phyloP scores from a whole-genome alignment of 352 stramenopile species.

The Globisporangium alternatum region DNA sequence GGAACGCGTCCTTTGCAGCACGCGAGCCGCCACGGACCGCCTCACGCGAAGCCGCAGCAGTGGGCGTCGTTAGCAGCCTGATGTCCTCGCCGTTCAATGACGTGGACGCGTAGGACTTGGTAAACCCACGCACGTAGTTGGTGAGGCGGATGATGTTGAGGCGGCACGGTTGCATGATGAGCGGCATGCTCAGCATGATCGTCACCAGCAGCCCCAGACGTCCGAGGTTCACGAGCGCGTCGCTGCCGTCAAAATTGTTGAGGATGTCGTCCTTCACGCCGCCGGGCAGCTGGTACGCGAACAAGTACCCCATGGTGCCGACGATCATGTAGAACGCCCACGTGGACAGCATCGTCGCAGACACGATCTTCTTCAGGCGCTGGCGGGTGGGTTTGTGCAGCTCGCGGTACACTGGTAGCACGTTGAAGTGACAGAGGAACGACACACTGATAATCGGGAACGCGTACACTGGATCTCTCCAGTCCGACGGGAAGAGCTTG shows the following conservation, averaged over 20 bases:
- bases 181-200: conserved; percentile 78
- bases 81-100: conserved; percentile 30
- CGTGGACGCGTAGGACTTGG: conserved; percentile 23
- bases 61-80: conserved; percentile 28
- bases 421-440: conserved; percentile 98
- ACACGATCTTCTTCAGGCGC: conserved; percentile 90
- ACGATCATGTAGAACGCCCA: conserved; percentile 94
- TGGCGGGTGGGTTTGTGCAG: conserved; percentile 91
- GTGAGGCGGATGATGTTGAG: conserved; percentile 63
- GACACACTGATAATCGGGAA: conserved; percentile 96
- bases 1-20: conserved; percentile 27
- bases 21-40: not conserved
- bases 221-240: conserved; percentile 84
- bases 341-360: conserved; percentile 91
- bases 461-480: conserved; percentile 68
- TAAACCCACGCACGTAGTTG: conserved; percentile 41
- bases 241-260: conserved; percentile 80
- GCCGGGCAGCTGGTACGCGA: conserved; percentile 61
- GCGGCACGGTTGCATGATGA: conserved; percentile 86
- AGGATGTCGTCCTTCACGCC: conserved; percentile 85
- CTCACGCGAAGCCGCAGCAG: not conserved
- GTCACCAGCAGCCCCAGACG: conserved; percentile 75
- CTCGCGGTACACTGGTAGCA: conserved; percentile 95
- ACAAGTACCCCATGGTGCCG: conserved; percentile 89
- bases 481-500: conserved; percentile 60